Conservation (phyloP, 306 rosid species). For the Hippophae tibetana region DNA sequence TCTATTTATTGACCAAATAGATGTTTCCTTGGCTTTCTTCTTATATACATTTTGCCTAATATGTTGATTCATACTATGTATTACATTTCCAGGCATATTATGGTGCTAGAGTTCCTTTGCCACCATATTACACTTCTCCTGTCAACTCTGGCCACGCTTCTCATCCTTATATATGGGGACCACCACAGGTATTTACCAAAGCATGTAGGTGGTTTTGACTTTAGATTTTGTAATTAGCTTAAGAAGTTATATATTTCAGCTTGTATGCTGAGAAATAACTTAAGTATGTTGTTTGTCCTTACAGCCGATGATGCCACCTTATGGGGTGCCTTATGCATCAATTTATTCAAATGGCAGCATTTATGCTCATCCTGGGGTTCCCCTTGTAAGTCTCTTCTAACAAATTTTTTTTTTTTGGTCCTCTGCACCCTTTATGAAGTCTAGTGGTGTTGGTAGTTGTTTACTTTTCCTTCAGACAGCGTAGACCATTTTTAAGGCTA, state of each 20-base stretch:
- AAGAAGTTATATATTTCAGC: too few species aligned
- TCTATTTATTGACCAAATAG: background rate
- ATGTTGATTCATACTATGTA: slow-evolving; percentile 15
- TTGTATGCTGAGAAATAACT: slow-evolving; percentile 9
- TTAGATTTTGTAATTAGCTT: slow-evolving; percentile 3
- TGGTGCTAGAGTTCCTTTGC: slow-evolving; percentile 75
- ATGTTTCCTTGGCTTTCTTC: background rate
- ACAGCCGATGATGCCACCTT: slow-evolving; percentile 84
- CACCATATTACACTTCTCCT: slow-evolving; percentile 72
- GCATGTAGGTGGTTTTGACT: slow-evolving; percentile 9
- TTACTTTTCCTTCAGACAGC: too few species aligned
- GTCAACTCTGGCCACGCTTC: slow-evolving; percentile 73
- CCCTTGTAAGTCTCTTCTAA: slow-evolving; percentile 47
- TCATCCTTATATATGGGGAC: slow-evolving; percentile 94
- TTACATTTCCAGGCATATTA: slow-evolving; percentile 63
- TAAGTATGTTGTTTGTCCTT: slow-evolving; percentile 4
- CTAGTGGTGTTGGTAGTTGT: too few species aligned
- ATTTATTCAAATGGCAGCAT: slow-evolving; percentile 77
- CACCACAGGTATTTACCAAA: slow-evolving; percentile 65
- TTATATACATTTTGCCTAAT: background rate
- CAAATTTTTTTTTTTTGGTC: background rate
- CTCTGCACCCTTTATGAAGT: slow-evolving; percentile 1
- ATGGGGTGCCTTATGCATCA: slow-evolving; percentile 82
- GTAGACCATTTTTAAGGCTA: too few species aligned
- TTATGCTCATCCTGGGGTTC: slow-evolving; percentile 63